Base-by-base conservation (phyloP, 1,139 yeast species). In the Saccharomyces hybrid region DNA sequence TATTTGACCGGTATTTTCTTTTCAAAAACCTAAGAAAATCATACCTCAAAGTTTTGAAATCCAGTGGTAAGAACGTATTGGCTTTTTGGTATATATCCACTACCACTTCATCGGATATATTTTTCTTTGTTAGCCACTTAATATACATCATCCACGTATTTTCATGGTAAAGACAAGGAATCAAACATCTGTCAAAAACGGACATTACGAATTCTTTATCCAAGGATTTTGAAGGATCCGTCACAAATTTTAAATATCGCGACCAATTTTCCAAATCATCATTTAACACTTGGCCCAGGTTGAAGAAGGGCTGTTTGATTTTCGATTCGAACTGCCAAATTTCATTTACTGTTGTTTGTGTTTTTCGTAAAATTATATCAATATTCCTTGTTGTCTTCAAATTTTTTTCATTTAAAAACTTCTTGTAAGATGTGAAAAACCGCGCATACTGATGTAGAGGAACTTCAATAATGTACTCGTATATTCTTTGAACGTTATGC, bases 371-470 rank as follows among this genome's bases (percentile, higher is more conserved):
- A 0, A 78, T 64, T 1, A 61, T 66, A 52, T 75, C 74, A 53
- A 79, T 70, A 60, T 69, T 55, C 57, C 66, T 70, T 5, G 28
- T 58, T 57, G 8, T 5, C 16, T 38, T 11, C 60, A 42, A 13
- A 57, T 46, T 3, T 53, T 47, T 46, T 70, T 75, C 72, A 48
- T 70, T 59, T 46, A 67, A 71, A 11, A 81, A 66, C 27, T 77
- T 78, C 32, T 72, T 66, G 58, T 81, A 83, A 34, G 75, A 75
- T 51, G 78, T 78, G 61, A 78, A 82, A 65, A 83, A 86, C 59
- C 76, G 80, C 0, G 91, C 81, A 65, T 86, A 86, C 61, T 84
- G 88, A 68, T 86, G 86, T 34, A 85, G 69, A 0, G 95, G 93
- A 2, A 84, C 71, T 16, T 64, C 66, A 6, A 81, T 71, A 8